Base-by-base conservation (phyloP, 116 monocot species). In the Papilionanthe hybrid region DNA sequence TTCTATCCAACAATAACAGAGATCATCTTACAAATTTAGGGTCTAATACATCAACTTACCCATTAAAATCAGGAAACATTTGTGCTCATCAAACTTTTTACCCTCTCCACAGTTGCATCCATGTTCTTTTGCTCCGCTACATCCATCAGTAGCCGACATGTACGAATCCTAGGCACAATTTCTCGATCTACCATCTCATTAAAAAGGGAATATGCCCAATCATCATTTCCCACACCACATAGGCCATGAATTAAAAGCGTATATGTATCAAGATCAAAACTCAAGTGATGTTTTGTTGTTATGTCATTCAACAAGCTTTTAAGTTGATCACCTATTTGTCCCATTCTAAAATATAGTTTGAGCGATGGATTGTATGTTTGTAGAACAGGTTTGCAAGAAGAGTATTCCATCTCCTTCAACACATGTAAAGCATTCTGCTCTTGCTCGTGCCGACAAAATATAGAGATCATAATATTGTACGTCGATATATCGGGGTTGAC, bases 231-330 rank as follows among this genome's bases (percentile, higher is more conserved):
- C 71, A 43, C 28, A n/a, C n/a, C n/a, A n/a, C n/a, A n/a, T n/a
- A n/a, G n/a, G n/a, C n/a, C n/a, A n/a, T n/a, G n/a, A n/a, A n/a
- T n/a, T n/a, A n/a, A n/a, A n/a, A n/a, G n/a, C n/a, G n/a, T n/a
- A n/a, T n/a, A n/a, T n/a, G n/a, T 84, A 71, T 82, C 85, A 74
- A 86, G 84, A 91, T 97, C 97, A 66, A 97, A 81, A 80, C 92
- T 83, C 75, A 97, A 42, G 41, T 88, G 85, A 79, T 92, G 83
- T 47, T 91, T 91, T 77, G 84, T 80, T n/a, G 80, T 71, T 44
- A 92, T 92, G 41, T 97, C 92, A 83, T 73, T 78, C 84, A 97
- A 78, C 50, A 92, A 83, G 75, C 58, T 76, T 5, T 53, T 53
- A 25, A 93, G 76, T 6, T 78, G 72, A 48, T 87, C 76, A 76